These are phyloP conservation scores for Neofusicoccum cordaticola DNA, from an alignment of 2,329 filamentous ascomycete species.

Conservation along the genomic window DNA sequence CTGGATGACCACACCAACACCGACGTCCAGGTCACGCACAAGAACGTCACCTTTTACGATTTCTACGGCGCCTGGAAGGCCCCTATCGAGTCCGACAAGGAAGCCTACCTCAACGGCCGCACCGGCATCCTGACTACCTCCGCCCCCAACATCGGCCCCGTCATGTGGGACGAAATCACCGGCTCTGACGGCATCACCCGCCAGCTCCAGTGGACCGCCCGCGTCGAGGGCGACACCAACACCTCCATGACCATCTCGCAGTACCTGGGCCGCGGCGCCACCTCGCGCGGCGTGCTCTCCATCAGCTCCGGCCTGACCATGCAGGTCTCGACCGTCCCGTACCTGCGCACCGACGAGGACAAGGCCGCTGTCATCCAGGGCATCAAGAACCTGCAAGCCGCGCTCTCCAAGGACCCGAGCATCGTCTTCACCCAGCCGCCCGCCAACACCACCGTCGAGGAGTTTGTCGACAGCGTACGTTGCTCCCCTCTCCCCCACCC, in stretches of 20 bases:
- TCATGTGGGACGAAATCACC: constrained; percentile 60
- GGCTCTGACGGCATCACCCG: constrained; percentile 58
- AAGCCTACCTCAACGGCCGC: constrained; percentile 45
- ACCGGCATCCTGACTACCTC: constrained; percentile 63
- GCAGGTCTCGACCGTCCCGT: constrained; percentile 58
- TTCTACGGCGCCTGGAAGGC: constrained; percentile 60
- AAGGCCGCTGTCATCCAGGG: constrained; percentile 62
- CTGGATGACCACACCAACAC: constrained; percentile 58
- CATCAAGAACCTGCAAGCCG: constrained; percentile 58
- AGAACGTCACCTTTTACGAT: constrained; percentile 59
- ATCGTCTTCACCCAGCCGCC: constrained; percentile 49
- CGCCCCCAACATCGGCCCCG: constrained; percentile 63
- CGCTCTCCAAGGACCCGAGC: constrained; percentile 52
- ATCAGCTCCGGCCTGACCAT: constrained; percentile 59
- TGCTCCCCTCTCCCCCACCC: constrained; percentile 6
- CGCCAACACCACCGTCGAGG: constrained; percentile 51
- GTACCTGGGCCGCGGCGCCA: constrained; percentile 63
- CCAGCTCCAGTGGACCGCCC: constrained; percentile 64
- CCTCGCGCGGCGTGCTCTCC: constrained; percentile 60
- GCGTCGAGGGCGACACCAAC: constrained; percentile 51
- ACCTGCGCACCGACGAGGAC: constrained; percentile 57
- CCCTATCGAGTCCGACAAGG: constrained; percentile 40
- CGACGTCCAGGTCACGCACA: constrained; percentile 51
- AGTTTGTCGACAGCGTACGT: constrained; percentile 51
- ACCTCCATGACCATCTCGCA: constrained; percentile 43